Evolutionary conservation across 1,284 basidiomycete genomes (phyloP), one percentile per base, ranked within the genome.

Genomic region (Fomitopsis betulina): DNA sequence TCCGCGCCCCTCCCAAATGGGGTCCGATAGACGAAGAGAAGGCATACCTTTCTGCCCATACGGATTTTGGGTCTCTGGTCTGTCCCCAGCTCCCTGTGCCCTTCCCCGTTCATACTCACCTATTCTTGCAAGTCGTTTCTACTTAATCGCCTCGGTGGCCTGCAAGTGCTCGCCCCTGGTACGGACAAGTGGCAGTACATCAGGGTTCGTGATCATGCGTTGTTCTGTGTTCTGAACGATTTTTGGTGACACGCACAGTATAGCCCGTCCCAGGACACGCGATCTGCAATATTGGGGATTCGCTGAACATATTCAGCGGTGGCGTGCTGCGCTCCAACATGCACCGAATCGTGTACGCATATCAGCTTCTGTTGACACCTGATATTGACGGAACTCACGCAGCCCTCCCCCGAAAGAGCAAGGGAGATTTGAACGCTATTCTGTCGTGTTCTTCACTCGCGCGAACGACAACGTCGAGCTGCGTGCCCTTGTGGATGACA

Each of bases 71-170:
- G 15, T 61, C 60, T 3, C 33, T 61, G 21, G 60, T 61, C 15
- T 25, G 57, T 58, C 5, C 27, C 30, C 15, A 13, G 23, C 15
- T 32, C 6, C 27, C 27, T 8, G 27, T 4, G 2, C 27, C 8
- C 27, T 8, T 30, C 27, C 5, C 27, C 27, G 27, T 30, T 2
- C 27, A 5, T 0, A 30, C 8, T 30, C 5, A 1, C 27, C 27
- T 5, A 30, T 30, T 6, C 23, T 19, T 2, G 1, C 7, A 60
- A 84, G 79, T 82, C 84, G 0, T 83, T 87, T 70, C 72, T 87
- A 49, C 83, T 86, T 67, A 89, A 89, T 67, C 79, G 79, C n/a
- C 77, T 89, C 0, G 87, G 87, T 3, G 87, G 87, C 0, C 72
- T 90, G 3, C 87, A 89, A 64, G 86, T 89, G 0, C 74, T 87